These are phyloP conservation scores for Malassezia vespertilionis DNA, from an alignment of 1,284 basidiomycete species.

Conservation along the genomic window DNA sequence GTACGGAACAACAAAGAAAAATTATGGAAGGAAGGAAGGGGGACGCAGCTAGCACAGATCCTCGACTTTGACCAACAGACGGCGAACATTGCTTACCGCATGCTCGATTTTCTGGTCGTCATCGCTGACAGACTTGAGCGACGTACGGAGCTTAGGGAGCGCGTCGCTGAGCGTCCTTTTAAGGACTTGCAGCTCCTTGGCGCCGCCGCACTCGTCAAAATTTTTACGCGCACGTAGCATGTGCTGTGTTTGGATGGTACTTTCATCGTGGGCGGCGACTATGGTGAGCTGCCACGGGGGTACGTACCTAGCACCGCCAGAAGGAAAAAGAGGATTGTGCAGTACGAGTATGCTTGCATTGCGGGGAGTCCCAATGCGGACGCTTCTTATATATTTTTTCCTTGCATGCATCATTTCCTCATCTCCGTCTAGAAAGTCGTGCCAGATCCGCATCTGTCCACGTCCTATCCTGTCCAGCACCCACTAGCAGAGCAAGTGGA, in stretches of 20 bases:
- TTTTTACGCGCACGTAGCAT: not conserved
- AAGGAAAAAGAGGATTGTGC: too few species aligned
- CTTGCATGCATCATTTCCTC: not conserved
- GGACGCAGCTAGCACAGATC: constrained; percentile 1
- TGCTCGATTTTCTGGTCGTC: not conserved
- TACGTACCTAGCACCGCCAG: too few species aligned
- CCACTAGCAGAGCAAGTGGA: constrained; percentile 7
- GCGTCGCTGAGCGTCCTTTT: not conserved
- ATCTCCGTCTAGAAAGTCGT: not conserved
- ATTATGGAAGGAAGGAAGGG: not conserved
- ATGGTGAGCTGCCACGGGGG: too few species aligned
- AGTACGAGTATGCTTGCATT: not conserved
- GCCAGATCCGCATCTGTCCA: not conserved
- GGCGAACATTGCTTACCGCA: not conserved
- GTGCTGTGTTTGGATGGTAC: not conserved
- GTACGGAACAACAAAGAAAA: not conserved
- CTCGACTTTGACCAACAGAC: constrained; percentile 2
- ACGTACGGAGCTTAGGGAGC: not conserved
- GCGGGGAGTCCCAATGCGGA: not conserved
- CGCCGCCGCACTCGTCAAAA: not conserved
- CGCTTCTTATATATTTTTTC: not conserved
- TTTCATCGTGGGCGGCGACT: too few species aligned
- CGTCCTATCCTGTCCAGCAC: not conserved
- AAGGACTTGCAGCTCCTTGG: constrained; percentile 7
- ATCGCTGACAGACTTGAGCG: not conserved